These are phyloP conservation scores for Cyberlindnera misumaiensis DNA, from an alignment of 805 yeast genomes.

Conservation along the genomic window DNA sequence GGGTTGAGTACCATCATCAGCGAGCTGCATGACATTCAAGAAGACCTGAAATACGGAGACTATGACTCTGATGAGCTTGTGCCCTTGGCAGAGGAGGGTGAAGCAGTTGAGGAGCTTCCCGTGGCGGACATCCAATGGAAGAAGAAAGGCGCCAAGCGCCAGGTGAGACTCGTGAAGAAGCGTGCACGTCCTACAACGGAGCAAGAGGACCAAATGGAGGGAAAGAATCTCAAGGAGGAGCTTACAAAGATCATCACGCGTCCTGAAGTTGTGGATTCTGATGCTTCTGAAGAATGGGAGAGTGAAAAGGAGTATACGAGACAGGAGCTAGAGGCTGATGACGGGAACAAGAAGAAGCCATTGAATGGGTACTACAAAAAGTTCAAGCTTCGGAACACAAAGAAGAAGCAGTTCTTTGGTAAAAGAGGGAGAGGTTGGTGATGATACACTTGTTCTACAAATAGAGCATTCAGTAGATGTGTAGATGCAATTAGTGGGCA, in stretches of 20 bases:
- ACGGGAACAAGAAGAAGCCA: constrained; percentile 24
- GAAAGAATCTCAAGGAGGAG: constrained; percentile 20
- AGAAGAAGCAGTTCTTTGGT: constrained; percentile 31
- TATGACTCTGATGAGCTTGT: constrained; percentile 13
- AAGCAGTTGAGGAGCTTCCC: constrained; percentile 7
- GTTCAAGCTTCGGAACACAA: constrained; percentile 41
- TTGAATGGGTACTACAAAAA: constrained; percentile 38
- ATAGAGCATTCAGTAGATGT: not conserved
- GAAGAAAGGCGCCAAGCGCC: constrained; percentile 30
- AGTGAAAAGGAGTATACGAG: constrained; percentile 13
- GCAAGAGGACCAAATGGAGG: constrained; percentile 27
- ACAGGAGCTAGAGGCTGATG: constrained; percentile 9
- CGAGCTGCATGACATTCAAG: constrained; percentile 35
- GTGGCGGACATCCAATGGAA: constrained; percentile 12
- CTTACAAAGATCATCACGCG: constrained; percentile 7
- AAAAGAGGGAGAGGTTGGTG: constrained; percentile 25
- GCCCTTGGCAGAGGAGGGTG: constrained; percentile 15
- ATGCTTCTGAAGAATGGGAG: constrained; percentile 20
- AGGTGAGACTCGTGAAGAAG: constrained; percentile 23
- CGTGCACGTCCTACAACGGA: constrained; percentile 22
- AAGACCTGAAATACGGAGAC: constrained; percentile 22
- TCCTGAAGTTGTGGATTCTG: constrained; percentile 17
- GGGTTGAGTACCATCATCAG: constrained; percentile 40
- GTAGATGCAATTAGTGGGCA: constrained; percentile 24
- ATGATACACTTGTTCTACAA: not conserved